phyloP scores from a whole-genome alignment of 2,329 filamentous ascomycete genomes.

The Xylariaceae sp. region DNA sequence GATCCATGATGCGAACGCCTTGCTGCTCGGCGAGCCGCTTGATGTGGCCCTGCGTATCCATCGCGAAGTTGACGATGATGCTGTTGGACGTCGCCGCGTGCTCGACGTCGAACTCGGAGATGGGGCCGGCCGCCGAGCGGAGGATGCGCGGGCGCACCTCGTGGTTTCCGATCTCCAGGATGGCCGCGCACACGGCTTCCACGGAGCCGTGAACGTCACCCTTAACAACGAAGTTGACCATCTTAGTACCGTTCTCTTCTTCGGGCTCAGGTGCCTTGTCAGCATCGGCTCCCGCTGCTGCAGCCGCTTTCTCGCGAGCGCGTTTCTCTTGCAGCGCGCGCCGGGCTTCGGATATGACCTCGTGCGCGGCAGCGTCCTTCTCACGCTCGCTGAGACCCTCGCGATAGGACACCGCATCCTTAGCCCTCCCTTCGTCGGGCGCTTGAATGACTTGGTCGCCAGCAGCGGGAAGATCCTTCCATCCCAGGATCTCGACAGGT shows the following conservation, averaged over 20 bases:
- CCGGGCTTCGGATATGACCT: slow-evolving; percentile 71
- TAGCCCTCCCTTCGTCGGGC: slow-evolving; percentile 74
- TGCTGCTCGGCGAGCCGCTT: slow-evolving; percentile 68
- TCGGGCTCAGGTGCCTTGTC: slow-evolving; percentile 36
- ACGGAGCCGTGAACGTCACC: slow-evolving; percentile 93
- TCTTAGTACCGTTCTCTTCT: slow-evolving; percentile 49
- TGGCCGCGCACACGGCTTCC: slow-evolving; percentile 80
- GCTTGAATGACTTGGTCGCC: slow-evolving; percentile 89
- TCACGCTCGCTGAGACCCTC: slow-evolving; percentile 70
- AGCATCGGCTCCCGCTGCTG: slow-evolving; percentile 23
- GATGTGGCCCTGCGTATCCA: slow-evolving; percentile 67
- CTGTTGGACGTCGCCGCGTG: slow-evolving; percentile 78
- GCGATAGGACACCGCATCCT: slow-evolving; percentile 76
- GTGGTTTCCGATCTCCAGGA: slow-evolving; percentile 79
- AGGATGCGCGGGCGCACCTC: slow-evolving; percentile 80
- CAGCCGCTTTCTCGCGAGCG: slow-evolving; percentile 55
- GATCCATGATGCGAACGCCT: slow-evolving; percentile 78
- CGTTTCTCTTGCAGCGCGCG: slow-evolving; percentile 59
- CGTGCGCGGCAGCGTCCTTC: slow-evolving; percentile 76
- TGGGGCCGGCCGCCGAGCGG: slow-evolving; percentile 73
- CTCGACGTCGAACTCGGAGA: slow-evolving; percentile 86
- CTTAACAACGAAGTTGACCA: slow-evolving; percentile 84
- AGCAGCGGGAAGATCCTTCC: slow-evolving; percentile 79
- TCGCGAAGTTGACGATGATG: slow-evolving; percentile 86
- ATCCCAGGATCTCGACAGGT: slow-evolving; percentile 92